Evolutionary conservation across 257 asterid genomes (phyloP), one percentile per base, ranked within the genome.

Genomic region (Scutellaria minor): DNA sequence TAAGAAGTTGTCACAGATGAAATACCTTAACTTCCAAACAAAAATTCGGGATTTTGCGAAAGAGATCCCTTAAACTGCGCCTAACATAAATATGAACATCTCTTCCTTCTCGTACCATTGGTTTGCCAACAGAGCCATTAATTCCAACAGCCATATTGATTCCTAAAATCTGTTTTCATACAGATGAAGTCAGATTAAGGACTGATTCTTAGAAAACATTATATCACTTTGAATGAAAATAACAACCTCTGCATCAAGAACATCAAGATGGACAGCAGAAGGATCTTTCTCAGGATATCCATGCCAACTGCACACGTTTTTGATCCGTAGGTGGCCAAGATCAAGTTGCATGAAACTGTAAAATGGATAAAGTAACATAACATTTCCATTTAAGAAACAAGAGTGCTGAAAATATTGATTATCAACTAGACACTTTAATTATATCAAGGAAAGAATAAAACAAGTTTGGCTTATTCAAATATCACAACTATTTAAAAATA

Each of bases 341-440:
- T 95, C 99, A 77, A 95, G 99, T 79, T 95, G 98, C 90, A 95
- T 92, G 92, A 88, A 95, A 77, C 99, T 95, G 97, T 64, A 77
- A 64, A 64, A 66, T 58, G 73, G 61, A 75, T 56, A 59, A 55
- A 72, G 55, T 45, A 57, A 71, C 62, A 68, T 55, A 62, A 51
- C 24, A 70, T 51, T 65, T 68, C 70, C 72, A 75, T 11, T 51
- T 10, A 20, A 48, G 24, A 54, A 40, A 58, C 55, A 45, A 20
- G 74, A 68, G 42, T 46, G 50, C 41, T 62, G 42, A 14, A 31
- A 51, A 48, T 12, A 31, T 27, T 4, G 14, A 11, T 11, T 22
- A 5, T 71, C 46, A 41, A 46, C 44, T 6, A 50, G 54, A 52
- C 41, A 45, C 9, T 41, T 55, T 48, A 64, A 31, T 72, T 54